Conservation (phyloP, 495 filamentous ascomycete species). For the Glarea lozoyensis region DNA sequence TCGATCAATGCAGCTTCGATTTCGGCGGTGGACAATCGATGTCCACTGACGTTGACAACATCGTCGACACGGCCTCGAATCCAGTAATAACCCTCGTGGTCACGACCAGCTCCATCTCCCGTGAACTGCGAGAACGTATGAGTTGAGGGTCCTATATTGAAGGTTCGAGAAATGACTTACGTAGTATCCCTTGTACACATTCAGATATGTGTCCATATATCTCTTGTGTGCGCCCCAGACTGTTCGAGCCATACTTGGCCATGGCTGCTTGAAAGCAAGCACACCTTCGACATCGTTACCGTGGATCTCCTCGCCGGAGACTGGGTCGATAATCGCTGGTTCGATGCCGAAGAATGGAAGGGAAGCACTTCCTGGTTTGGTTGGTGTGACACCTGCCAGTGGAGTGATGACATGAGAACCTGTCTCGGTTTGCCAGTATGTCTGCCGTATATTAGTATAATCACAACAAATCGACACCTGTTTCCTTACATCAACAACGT, state of each 20-base stretch:
- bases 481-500: conserved; percentile 82
- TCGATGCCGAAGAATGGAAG: conserved; percentile 97
- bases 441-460: conserved; percentile 41
- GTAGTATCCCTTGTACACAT: conserved; percentile 97
- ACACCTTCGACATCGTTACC: conserved; percentile 99
- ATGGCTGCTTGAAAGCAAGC: conserved; percentile 93
- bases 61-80: conserved; percentile 98
- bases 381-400: conserved; percentile 65
- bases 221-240: conserved; percentile 97
- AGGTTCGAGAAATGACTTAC: conserved; percentile 42
- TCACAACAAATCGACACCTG: neutral
- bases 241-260: conserved; percentile 98
- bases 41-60: conserved; percentile 95
- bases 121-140: conserved; percentile 62
- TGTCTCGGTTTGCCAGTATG: conserved; percentile 99
- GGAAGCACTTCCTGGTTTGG: conserved; percentile 69
- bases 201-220: conserved; percentile 98
- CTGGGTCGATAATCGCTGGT: conserved; percentile 94
- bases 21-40: conserved; percentile 93
- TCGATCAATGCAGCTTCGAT: conserved; percentile 96
- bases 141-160: neutral
- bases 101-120: conserved; percentile 91
- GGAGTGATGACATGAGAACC: conserved; percentile 87
- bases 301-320: conserved; percentile 85
- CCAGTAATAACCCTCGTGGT: conserved; percentile 99